Conservation (phyloP, 768 basidiomycete genomes). For the Suillus occidentalis region DNA sequence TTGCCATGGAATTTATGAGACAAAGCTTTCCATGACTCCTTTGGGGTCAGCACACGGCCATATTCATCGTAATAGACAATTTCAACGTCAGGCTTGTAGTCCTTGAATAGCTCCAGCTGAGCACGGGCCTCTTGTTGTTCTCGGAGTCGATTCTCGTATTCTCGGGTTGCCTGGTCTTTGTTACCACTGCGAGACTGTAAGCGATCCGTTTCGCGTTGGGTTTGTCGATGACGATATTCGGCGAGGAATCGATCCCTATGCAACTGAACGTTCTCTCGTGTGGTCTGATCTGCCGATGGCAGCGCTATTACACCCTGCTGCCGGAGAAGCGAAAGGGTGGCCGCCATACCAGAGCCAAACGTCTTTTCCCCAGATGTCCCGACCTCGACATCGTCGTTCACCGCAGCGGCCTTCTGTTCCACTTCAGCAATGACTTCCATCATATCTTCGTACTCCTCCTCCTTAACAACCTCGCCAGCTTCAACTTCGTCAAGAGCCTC, state of each 20-base stretch:
- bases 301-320: slow-evolving; percentile 86
- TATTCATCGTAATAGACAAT: slow-evolving; percentile 97
- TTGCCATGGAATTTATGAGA: slow-evolving; percentile 99
- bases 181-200: slow-evolving; percentile 74
- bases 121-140: slow-evolving; percentile 91
- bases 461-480: slow-evolving; percentile 81
- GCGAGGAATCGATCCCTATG: slow-evolving; percentile 91
- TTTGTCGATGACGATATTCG: slow-evolving; percentile 72
- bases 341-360: slow-evolving; percentile 82
- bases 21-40: slow-evolving; percentile 98
- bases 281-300: slow-evolving; percentile 58
- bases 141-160: slow-evolving; percentile 89
- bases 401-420: slow-evolving; percentile 43
- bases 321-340: slow-evolving; percentile 84
- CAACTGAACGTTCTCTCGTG: slow-evolving; percentile 80
- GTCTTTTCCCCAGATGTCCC: slow-evolving; percentile 80
- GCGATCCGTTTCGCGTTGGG: slow-evolving; percentile 79
- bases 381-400: slow-evolving; percentile 35
- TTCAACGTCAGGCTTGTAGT: slow-evolving; percentile 96
- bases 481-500: slow-evolving; percentile 73
- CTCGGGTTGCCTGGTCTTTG: slow-evolving; percentile 91
- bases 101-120: slow-evolving; percentile 78
- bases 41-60: slow-evolving; percentile 81
- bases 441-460: slow-evolving; percentile 73
- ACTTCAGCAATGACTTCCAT: slow-evolving; percentile 72